Conservation (phyloP, 371 early-diverging fungal genomes). For the Actinomortierella ambigua region DNA sequence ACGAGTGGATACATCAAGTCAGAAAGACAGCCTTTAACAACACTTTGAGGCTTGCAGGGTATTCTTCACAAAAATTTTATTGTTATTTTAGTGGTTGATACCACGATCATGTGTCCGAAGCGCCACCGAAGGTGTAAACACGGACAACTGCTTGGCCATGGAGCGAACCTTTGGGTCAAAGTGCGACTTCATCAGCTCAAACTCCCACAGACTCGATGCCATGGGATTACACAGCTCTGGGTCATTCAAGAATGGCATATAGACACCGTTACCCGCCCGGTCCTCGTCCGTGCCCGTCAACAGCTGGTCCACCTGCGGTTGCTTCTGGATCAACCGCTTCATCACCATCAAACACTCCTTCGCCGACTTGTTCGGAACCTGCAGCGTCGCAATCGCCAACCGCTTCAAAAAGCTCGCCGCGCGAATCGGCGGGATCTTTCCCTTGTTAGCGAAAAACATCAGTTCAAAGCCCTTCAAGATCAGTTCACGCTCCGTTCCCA, state of each 20-base stretch:
- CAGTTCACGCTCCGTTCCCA: constrained; percentile 76
- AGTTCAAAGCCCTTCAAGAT: constrained; percentile 79
- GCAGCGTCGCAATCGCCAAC: constrained; percentile 56
- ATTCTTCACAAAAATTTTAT: not conserved
- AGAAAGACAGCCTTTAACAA: no score
- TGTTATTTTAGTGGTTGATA: constrained; percentile 23
- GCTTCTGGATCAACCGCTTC: constrained; percentile 55
- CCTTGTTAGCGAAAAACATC: constrained; percentile 78
- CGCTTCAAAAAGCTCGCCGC: constrained; percentile 72
- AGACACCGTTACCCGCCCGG: constrained; percentile 78
- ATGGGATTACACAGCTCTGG: constrained; percentile 94
- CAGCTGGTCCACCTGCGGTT: constrained; percentile 78
- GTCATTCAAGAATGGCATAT: constrained; percentile 82
- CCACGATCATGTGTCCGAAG: constrained; percentile 42
- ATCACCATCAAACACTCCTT: constrained; percentile 50
- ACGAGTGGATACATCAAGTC: no score
- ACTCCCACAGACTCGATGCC: constrained; percentile 87
- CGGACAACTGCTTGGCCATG: constrained; percentile 54
- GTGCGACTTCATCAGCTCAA: constrained; percentile 77
- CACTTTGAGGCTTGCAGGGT: no score
- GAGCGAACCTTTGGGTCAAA: constrained; percentile 78
- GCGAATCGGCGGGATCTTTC: constrained; percentile 74
- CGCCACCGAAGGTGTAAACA: constrained; percentile 42
- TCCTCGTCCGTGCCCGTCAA: constrained; percentile 85
- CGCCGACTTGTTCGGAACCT: constrained; percentile 68